phyloP scores from a whole-genome alignment of 345 rosid genomes.

The Eucalyptus lansdowneana region DNA sequence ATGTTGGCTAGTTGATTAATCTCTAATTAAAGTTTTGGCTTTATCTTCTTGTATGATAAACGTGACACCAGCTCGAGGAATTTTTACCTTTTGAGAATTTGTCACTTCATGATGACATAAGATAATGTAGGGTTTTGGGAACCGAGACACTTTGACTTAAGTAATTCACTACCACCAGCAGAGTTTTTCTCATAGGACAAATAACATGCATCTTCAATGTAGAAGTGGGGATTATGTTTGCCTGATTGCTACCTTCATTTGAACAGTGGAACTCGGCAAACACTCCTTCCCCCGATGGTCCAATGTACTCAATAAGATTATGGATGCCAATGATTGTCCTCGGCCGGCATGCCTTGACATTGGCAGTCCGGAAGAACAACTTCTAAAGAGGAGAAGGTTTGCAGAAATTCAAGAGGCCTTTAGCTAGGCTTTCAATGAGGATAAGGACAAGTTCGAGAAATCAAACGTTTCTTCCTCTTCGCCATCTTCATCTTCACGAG shows the following conservation, averaged over 20 bases:
- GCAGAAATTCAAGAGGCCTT: constrained; percentile 50
- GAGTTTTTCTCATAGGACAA: not conserved
- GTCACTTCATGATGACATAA: too few relatives aligned
- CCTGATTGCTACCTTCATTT: not conserved
- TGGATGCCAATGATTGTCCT: constrained; percentile 52
- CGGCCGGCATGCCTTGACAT: constrained; percentile 41
- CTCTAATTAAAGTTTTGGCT: too few relatives aligned
- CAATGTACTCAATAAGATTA: constrained; percentile 48
- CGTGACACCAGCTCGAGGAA: too few relatives aligned
- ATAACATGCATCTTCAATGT: not conserved
- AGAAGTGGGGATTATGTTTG: not conserved
- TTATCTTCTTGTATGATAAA: too few relatives aligned
- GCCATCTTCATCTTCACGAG: constrained; percentile 5
- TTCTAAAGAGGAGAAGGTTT: constrained; percentile 41
- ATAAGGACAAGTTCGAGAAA: constrained; percentile 39
- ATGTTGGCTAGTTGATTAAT: too few relatives aligned
- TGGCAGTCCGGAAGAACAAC: constrained; percentile 37
- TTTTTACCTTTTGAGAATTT: too few relatives aligned
- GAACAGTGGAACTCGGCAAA: constrained; percentile 62
- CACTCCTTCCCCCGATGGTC: constrained; percentile 73
- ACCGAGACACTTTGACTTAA: not conserved
- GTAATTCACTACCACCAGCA: not conserved
- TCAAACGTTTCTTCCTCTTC: constrained; percentile 33
- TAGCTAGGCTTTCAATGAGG: constrained; percentile 46
- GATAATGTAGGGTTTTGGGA: not conserved